phyloP scores from a whole-genome alignment of 1,139 yeast genomes.

The Debaryomyces psychrophilus region DNA sequence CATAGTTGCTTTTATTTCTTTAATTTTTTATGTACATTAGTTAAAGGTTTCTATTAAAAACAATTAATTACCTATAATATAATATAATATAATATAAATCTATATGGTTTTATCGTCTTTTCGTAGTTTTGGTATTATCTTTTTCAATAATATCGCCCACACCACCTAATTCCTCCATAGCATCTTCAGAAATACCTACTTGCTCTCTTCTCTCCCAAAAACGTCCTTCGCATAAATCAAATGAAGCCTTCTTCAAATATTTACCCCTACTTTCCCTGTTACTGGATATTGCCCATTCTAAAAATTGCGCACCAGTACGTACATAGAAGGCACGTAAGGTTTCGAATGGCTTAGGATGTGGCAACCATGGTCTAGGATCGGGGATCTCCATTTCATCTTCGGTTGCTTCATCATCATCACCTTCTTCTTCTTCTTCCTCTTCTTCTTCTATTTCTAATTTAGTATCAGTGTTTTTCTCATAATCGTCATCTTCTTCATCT shows the following conservation, averaged over 20 bases:
- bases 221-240: slow-evolving; percentile 88
- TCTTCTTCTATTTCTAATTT: slow-evolving; percentile 59
- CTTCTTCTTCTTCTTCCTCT: slow-evolving; percentile 61
- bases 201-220: slow-evolving; percentile 99
- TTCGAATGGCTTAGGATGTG: slow-evolving; percentile 97
- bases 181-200: slow-evolving; percentile 84
- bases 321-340: slow-evolving; percentile 78
- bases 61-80: slow-evolving; percentile 4
- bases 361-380: slow-evolving; percentile 94
- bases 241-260: slow-evolving; percentile 83
- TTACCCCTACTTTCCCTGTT: slow-evolving; percentile 89
- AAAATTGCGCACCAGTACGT: slow-evolving; percentile 82
- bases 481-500: slow-evolving; percentile 64
- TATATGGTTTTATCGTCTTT: slow-evolving; percentile 35
- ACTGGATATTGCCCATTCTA: slow-evolving; percentile 90
- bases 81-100: slow-evolving; percentile 6
- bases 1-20: slow-evolving; percentile 49
- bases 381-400: slow-evolving; percentile 74
- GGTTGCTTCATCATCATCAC: slow-evolving; percentile 60
- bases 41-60: slow-evolving; percentile 7
- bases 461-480: slow-evolving; percentile 65
- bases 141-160: slow-evolving; percentile 88
- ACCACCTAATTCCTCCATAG: slow-evolving; percentile 87
- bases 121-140: slow-evolving; percentile 53
- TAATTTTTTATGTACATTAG: slow-evolving; percentile 11